These are phyloP conservation scores for Scutellaria galericulata DNA, from an alignment of 257 asterid species.

Conservation along the genomic window DNA sequence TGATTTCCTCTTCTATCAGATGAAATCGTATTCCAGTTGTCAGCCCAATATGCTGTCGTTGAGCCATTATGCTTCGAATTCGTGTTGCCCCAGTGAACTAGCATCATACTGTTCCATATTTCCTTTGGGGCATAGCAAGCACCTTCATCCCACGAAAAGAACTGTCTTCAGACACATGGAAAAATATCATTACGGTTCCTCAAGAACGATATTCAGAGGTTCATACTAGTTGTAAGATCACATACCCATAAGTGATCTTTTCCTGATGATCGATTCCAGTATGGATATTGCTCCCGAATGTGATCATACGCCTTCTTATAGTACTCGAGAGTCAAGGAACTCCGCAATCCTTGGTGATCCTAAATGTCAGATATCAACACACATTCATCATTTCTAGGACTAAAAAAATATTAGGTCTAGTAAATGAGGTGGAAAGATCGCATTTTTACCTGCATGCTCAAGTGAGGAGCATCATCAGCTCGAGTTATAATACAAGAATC, in stretches of 20 bases:
- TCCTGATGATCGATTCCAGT: constrained; percentile 90
- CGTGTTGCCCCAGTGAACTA: constrained; percentile 99
- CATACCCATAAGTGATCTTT: constrained; percentile 98
- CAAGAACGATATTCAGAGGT: constrained; percentile 13
- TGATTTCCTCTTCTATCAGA: constrained; percentile 87
- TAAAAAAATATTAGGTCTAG: background rate
- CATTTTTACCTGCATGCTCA: constrained; percentile 67
- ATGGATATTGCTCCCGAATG: constrained; percentile 66
- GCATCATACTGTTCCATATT: constrained; percentile 97
- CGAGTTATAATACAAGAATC: constrained; percentile 94
- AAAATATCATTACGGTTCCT: constrained; percentile 27
- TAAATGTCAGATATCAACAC: constrained; percentile 37
- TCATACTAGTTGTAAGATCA: constrained; percentile 5
- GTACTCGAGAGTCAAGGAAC: constrained; percentile 84
- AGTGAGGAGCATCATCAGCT: constrained; percentile 97
- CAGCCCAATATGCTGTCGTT: constrained; percentile 93
- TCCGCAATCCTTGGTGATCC: constrained; percentile 83
- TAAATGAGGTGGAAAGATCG: background rate
- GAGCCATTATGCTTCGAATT: constrained; percentile 89
- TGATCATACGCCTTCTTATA: constrained; percentile 86
- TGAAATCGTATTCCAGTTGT: constrained; percentile 76
- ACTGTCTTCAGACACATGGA: constrained; percentile 57
- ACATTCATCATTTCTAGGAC: background rate
- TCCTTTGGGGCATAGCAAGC: constrained; percentile 99
- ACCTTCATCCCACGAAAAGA: constrained; percentile 98